Conservation (phyloP, 805 yeast species). For the Brettanomyces bruxellensis region DNA sequence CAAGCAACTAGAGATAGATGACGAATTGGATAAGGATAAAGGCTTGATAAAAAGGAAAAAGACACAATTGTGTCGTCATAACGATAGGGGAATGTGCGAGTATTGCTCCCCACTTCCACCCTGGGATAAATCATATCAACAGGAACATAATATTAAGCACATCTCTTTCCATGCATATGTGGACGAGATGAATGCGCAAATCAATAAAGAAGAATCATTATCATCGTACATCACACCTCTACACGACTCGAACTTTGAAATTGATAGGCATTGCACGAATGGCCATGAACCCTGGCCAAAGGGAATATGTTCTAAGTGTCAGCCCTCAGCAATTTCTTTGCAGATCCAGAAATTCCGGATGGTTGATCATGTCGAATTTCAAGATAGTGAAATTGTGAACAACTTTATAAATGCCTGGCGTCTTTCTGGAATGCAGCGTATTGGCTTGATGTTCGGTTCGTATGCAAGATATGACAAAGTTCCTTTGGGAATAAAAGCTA, state of each 20-base stretch:
- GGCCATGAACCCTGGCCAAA: constrained; percentile 94
- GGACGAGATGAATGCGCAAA: constrained; percentile 57
- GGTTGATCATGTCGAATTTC: constrained; percentile 96
- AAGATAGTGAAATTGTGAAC: constrained; percentile 64
- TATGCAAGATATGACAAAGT: constrained; percentile 73
- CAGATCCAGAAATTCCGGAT: constrained; percentile 86
- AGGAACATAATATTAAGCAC: constrained; percentile 75
- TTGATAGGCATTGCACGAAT: constrained; percentile 53
- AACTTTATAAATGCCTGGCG: constrained; percentile 91
- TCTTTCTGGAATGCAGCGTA: constrained; percentile 73
- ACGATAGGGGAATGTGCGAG: constrained; percentile 95
- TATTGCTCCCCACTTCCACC: constrained; percentile 95
- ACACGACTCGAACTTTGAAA: constrained; percentile 58
- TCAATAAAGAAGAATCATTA: constrained; percentile 48
- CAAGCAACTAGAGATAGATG: constrained; percentile 60
- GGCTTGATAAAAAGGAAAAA: constrained; percentile 66
- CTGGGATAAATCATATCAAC: constrained; percentile 75
- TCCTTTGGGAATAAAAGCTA: constrained; percentile 90
- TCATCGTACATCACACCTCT: constrained; percentile 77
- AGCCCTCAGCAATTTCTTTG: constrained; percentile 89
- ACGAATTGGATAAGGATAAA: constrained; percentile 47
- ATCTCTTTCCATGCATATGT: constrained; percentile 78
- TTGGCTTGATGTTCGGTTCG: constrained; percentile 77
- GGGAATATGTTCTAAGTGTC: constrained; percentile 94
- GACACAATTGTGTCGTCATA: constrained; percentile 70